Evolutionary conservation across 495 filamentous ascomycete genomes (phyloP).

Genomic region (Trichocladium antarcticum): DNA sequence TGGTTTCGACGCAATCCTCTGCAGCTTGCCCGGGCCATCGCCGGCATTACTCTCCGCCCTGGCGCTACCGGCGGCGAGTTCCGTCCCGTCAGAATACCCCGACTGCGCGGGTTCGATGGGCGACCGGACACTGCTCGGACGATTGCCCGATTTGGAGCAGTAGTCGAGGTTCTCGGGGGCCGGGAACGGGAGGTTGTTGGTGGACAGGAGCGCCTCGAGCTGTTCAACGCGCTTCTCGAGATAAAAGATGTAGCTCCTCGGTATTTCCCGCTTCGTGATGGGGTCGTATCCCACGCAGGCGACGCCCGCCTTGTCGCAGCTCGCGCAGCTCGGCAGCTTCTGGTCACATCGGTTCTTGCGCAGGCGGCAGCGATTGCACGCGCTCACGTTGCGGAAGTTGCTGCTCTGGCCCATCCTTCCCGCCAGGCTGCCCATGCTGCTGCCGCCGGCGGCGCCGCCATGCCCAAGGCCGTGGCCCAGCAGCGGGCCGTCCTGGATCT

Average conservation of each 20-base stretch:
- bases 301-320: conserved; percentile 80
- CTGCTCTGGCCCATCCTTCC: conserved; percentile 40
- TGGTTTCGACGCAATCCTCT: conserved; percentile 60
- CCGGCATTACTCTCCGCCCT: conserved; percentile 31
- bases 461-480: too few relatives aligned
- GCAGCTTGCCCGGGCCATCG: conserved; percentile 24
- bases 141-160: conserved; percentile 43
- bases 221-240: conserved; percentile 76
- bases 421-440: neutral
- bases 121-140: conserved; percentile 34
- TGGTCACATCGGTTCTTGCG: conserved; percentile 95
- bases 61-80: conserved; percentile 17
- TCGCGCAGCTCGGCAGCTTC: conserved; percentile 74
- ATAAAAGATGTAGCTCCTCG: conserved; percentile 88
- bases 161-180: conserved; percentile 68
- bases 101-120: conserved; percentile 29
- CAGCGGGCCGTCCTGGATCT: conserved; percentile 21
- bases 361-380: conserved; percentile 84
- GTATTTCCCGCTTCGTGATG: conserved; percentile 89
- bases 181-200: conserved; percentile 60
- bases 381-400: conserved; percentile 84
- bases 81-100: conserved; percentile 13
- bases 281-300: conserved; percentile 92
- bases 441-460: conserved; percentile 3
- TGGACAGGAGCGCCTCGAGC: conserved; percentile 64